Base-by-base conservation (phyloP, 805 yeast genomes). In the Sugiyamaella lignohabitans region DNA sequence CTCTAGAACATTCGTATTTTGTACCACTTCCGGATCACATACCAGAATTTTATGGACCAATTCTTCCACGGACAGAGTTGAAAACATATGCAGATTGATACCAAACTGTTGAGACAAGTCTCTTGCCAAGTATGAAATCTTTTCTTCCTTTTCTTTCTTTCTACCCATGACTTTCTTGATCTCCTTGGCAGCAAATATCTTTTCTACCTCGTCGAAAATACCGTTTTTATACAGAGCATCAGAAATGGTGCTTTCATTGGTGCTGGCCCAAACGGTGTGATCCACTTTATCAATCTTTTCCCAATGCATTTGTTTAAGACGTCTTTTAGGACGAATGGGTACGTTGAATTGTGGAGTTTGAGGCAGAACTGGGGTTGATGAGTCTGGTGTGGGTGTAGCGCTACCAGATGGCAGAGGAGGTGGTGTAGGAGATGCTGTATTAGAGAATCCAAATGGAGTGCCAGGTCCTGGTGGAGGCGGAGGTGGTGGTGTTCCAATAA, bases 291-390 rank as follows among this genome's bases (percentile, higher is more conserved):
- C 96, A 34, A 94, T 73, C 59, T 85, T 87, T 56, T 91, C 96
- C 98, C 98, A 94, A 63, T 93, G 99, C 71, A 93, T 75, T 62
- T 91, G 98, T 62, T 94, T 93, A 53, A 93, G 74, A 61, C 84
- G 86, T 49, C 78, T 73, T 59, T 78, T 80, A 2, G 95, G 89
- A 52, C 87, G 70, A 4, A 56, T 42, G 5, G 52, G 49, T 19
- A 45, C 17, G 14, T 38, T 41, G 38, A 52, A 52, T 32, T 45
- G 51, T 2, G 56, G 51, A 17, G 51, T 42, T 20, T 40, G 42
- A 23, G 47, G 51, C 10, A 52, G 41, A 5, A 42, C 37, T 10
- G 59, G 51, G 10, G 56, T 59, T 27, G 14, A 8, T 3, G 57
- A 40, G 34, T 53, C 45, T 4, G 63, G 59, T 1, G 59, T 43